Percentiles rank a stretch among this genome's conserved stretches.
Conservation (phyloP, 2,329 filamentous ascomycete species). For the Scolecobasidium constrictum region DNA sequence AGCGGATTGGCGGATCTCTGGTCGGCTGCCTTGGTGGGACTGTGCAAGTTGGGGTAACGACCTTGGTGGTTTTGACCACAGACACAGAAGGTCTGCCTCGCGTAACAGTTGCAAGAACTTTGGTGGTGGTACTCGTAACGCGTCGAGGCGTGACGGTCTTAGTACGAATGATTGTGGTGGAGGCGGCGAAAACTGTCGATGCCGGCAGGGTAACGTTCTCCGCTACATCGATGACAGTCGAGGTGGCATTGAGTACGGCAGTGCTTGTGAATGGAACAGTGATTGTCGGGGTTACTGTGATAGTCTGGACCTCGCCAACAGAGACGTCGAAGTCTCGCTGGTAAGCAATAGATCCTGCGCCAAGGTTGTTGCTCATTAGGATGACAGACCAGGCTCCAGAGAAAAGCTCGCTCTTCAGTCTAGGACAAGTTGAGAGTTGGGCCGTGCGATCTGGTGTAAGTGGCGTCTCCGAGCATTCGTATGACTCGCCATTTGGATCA, state of each 20-base stretch:
- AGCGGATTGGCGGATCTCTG: no score
- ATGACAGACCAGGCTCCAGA: conserved; percentile 34
- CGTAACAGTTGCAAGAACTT: conserved; percentile 19
- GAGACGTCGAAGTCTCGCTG: conserved; percentile 29
- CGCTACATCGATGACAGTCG: background rate
- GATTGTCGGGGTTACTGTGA: conserved; percentile 15
- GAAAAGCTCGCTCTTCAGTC: conserved; percentile 28
- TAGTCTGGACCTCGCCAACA: conserved; percentile 24
- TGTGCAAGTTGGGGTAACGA: conserved; percentile 22
- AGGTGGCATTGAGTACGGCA: conserved; percentile 13
- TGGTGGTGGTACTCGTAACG: conserved; percentile 19
- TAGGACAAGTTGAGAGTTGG: conserved; percentile 27
- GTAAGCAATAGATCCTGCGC: conserved; percentile 33
- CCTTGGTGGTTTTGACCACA: conserved; percentile 16
- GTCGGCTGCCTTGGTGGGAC: conserved; percentile 14
- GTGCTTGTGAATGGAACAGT: conserved; percentile 12
- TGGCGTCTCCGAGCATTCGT: conserved; percentile 28
- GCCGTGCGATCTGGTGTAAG: conserved; percentile 28
- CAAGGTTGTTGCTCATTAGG: conserved; percentile 32
- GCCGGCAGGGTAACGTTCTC: conserved; percentile 12
- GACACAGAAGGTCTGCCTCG: conserved; percentile 13
- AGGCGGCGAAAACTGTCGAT: conserved; percentile 14
- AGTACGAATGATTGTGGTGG: conserved; percentile 16
- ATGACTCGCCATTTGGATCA: conserved; percentile 28
- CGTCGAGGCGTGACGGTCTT: conserved; percentile 15